Base-by-base conservation (phyloP, 345 rosid species). In the Populus alba region DNA sequence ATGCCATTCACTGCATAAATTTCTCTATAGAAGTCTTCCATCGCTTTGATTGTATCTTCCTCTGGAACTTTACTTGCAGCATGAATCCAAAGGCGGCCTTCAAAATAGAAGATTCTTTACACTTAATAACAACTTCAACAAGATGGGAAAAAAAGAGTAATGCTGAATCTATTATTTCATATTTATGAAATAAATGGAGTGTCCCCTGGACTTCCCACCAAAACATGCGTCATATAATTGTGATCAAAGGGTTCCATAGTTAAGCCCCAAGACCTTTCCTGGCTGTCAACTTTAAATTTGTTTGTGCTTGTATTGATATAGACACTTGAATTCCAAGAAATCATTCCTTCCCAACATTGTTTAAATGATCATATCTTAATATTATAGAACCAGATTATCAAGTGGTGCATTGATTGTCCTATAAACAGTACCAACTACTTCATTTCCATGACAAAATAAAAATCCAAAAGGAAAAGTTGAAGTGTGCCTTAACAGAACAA, bases 41-140 rank as follows among this genome's bases (percentile, higher is more conserved):
- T 92, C 63, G 97, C 97, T 91, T 90, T 94, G 76, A 94, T 89
- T 10, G 97, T 94, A 70, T 81, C 88, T 84, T 89, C 95, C 71
- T 96, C 99, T 0, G 97, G 97, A 69, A 94, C 84, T 85, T 96
- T 94, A 78, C 94, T 75, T 25, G 98, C 99, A 68, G 97, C 97
- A 43, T 96, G 98, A 77, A 96, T 94, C 99, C 99, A 96, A 47
- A 96, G 89, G 67, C 98, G 95, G 15, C 99, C 98, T 95, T 80
- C 72, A 35, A 83, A 70, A 57, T 27, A 67, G 29, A 70, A 51
- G 22, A 35, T 12, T 75, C 7, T 12, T 25, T 15, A 71, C 1
- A 3, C 43, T 61, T 33, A 84, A 17, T 15, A 45, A 63, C 70
- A 73, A 53, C 16, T 66, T 65, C 20, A 12, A 41, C 20, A 43